These are phyloP conservation scores for Pythium graminicola DNA, from an alignment of 352 stramenopile species.

Conservation along the genomic window DNA sequence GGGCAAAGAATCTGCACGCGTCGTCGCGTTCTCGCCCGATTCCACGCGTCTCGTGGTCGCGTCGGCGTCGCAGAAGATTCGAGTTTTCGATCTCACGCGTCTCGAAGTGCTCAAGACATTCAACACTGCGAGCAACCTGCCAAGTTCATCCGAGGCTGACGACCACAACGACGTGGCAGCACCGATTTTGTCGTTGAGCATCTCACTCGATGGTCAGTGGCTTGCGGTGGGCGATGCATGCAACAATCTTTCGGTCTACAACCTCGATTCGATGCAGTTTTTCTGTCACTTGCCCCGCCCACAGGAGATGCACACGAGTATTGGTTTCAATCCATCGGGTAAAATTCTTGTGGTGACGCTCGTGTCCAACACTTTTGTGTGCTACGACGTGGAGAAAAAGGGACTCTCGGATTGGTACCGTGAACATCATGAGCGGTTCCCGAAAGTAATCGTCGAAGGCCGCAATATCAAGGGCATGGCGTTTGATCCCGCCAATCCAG, in stretches of 20 bases:
- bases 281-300: constrained; percentile 61
- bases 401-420: constrained; percentile 68
- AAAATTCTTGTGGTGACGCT: constrained; percentile 76
- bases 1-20: constrained; percentile 42
- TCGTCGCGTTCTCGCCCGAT: constrained; percentile 72
- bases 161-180: constrained; percentile 21
- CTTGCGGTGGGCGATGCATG: constrained; percentile 55
- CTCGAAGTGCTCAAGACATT: constrained; percentile 78
- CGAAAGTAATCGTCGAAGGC: constrained; percentile 65
- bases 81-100: constrained; percentile 63
- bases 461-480: constrained; percentile 75
- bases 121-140: constrained; percentile 26
- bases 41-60: constrained; percentile 69
- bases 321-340: constrained; percentile 68
- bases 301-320: constrained; percentile 69
- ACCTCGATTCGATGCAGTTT: constrained; percentile 83
- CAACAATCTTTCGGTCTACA: constrained; percentile 76
- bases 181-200: constrained; percentile 58
- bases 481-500: constrained; percentile 68
- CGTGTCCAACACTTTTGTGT: constrained; percentile 79
- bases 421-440: constrained; percentile 56
- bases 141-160: background rate
- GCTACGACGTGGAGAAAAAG: constrained; percentile 81
- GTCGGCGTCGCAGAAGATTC: constrained; percentile 55
- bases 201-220: constrained; percentile 78